Evolutionary conservation across 1,284 basidiomycete genomes (phyloP).

Genomic region (Puccinia brachypodii): DNA sequence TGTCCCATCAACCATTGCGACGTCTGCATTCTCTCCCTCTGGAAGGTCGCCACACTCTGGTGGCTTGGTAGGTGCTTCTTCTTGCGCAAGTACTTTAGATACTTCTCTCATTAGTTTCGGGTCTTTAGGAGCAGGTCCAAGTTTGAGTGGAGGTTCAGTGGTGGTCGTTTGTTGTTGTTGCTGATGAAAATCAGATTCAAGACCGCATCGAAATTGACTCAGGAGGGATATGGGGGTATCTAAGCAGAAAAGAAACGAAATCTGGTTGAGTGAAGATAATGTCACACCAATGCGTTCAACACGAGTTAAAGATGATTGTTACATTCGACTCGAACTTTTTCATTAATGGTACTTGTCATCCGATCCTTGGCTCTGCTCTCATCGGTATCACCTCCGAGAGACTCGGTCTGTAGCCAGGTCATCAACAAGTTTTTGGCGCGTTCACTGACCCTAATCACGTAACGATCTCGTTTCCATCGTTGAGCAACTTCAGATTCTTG

Average conservation of each 20-base stretch:
- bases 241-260: neutral
- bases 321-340: slow-evolving; percentile 88
- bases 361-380: slow-evolving; percentile 75
- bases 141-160: slow-evolving; percentile 63
- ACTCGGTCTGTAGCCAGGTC: slow-evolving; percentile 92
- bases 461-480: slow-evolving; percentile 85
- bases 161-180: slow-evolving; percentile 28
- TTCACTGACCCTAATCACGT: slow-evolving; percentile 82
- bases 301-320: slow-evolving; percentile 52
- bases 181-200: slow-evolving; percentile 38
- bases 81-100: slow-evolving; percentile 65
- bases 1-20: slow-evolving; percentile 49
- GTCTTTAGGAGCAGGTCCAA: slow-evolving; percentile 74
- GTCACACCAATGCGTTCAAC: neutral
- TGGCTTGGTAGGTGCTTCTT: slow-evolving; percentile 45
- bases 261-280: neutral
- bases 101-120: slow-evolving; percentile 78
- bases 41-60: slow-evolving; percentile 51
- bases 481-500: slow-evolving; percentile 67
- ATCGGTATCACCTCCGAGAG: slow-evolving; percentile 70
- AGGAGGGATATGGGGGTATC: slow-evolving; percentile 35
- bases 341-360: slow-evolving; percentile 70
- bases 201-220: slow-evolving; percentile 41
- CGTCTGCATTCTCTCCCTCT: slow-evolving; percentile 37
- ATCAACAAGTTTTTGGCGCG: slow-evolving; percentile 88